These are phyloP conservation scores for Colletotrichum endophyticum DNA, from an alignment of 2,329 filamentous ascomycete species.

Conservation along the genomic window DNA sequence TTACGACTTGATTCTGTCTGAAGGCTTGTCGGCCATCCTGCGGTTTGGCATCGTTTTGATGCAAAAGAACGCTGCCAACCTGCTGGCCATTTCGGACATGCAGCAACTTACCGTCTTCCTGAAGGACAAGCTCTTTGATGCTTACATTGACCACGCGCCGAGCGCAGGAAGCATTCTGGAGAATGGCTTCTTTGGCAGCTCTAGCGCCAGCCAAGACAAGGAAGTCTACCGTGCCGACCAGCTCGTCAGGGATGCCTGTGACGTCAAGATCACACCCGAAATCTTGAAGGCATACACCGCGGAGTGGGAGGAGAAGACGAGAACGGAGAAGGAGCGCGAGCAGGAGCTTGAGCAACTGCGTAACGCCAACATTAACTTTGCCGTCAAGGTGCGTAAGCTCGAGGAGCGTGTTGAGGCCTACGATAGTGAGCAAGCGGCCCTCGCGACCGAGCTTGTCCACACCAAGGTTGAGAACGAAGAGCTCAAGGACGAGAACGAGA, in stretches of 20 bases:
- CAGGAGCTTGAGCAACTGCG: constrained; percentile 78
- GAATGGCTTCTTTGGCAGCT: constrained; percentile 95
- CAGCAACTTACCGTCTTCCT: constrained; percentile 84
- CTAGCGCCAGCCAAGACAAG: constrained; percentile 87
- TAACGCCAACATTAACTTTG: constrained; percentile 68
- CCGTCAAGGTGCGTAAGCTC: constrained; percentile 79
- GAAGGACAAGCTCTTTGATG: constrained; percentile 93
- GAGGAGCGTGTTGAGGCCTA: constrained; percentile 89
- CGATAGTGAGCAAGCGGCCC: constrained; percentile 87
- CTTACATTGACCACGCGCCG: constrained; percentile 93
- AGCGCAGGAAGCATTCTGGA: constrained; percentile 93
- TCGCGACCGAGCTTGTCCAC: constrained; percentile 89
- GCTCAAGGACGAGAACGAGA: constrained; percentile 88
- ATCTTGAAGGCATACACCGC: constrained; percentile 79
- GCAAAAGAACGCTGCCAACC: constrained; percentile 84
- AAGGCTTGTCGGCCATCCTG: constrained; percentile 90
- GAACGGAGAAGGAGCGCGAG: constrained; percentile 81
- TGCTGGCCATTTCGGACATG: constrained; percentile 92
- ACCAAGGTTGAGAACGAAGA: constrained; percentile 94
- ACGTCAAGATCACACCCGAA: constrained; percentile 83
- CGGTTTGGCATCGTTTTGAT: constrained; percentile 96
- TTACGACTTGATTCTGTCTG: constrained; percentile 92
- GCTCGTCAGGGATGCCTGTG: constrained; percentile 90
- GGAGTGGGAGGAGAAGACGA: constrained; percentile 93
- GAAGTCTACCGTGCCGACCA: constrained; percentile 95